These are phyloP conservation scores for Pistacia vera DNA, from an alignment of 345 rosid species.

Conservation along the genomic window DNA sequence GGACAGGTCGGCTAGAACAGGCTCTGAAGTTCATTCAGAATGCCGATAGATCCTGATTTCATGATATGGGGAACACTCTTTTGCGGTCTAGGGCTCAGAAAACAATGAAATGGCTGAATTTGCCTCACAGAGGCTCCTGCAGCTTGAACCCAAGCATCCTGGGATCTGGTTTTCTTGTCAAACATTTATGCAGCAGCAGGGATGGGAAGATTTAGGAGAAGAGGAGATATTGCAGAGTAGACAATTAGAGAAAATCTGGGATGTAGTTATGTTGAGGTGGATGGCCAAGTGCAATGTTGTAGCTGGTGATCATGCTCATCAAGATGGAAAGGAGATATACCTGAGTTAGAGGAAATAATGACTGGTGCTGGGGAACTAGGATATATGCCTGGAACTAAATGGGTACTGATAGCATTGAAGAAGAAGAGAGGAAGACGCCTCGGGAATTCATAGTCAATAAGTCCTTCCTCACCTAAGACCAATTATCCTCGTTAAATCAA, in stretches of 20 bases:
- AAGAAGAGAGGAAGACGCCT: constrained; percentile 62
- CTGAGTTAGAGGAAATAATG: constrained; percentile 48
- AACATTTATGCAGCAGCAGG: constrained; percentile 48
- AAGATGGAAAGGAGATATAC: constrained; percentile 37
- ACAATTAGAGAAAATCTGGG: constrained; percentile 44
- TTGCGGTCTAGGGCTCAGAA: constrained; percentile 56
- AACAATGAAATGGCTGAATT: constrained; percentile 41
- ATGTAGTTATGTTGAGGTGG: constrained; percentile 59
- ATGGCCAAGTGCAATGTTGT: constrained; percentile 48
- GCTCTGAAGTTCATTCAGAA: constrained; percentile 50
- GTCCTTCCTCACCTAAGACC: too few relatives aligned
- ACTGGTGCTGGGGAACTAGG: constrained; percentile 43
- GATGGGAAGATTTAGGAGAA: constrained; percentile 46
- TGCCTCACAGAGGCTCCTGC: constrained; percentile 44
- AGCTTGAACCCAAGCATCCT: constrained; percentile 57
- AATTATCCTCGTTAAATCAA: too few relatives aligned
- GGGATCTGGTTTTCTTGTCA: constrained; percentile 54
- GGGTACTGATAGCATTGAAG: constrained; percentile 66
- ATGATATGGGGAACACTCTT: constrained; percentile 63
- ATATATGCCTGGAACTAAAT: constrained; percentile 57
- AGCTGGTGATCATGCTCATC: constrained; percentile 49
- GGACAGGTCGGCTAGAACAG: constrained; percentile 55
- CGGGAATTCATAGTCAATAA: constrained; percentile 60
- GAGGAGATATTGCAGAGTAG: constrained; percentile 31
- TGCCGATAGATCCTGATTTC: constrained; percentile 61